Evolutionary conservation across 768 basidiomycete genomes (phyloP).

Genomic region (Mycena amicta): DNA sequence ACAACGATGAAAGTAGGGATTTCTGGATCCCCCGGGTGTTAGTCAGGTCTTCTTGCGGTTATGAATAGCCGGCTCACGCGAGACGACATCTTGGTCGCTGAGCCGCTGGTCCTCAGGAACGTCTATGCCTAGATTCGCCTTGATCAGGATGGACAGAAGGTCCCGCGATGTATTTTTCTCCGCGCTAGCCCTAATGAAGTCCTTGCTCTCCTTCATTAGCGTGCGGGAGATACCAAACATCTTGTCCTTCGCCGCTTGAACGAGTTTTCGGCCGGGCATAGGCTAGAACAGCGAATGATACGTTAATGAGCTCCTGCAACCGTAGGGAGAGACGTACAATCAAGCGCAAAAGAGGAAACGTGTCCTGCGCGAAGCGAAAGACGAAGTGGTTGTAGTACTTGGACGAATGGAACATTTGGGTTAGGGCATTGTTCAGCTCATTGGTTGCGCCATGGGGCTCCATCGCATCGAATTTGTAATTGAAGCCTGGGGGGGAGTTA

Average conservation of each 20-base stretch:
- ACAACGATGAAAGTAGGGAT: too few relatives aligned
- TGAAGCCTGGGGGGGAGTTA: neutral
- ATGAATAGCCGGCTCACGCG: neutral
- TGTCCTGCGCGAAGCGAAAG: constrained; percentile 4
- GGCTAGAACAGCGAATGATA: too few relatives aligned
- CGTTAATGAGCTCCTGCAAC: too few relatives aligned
- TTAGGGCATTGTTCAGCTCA: neutral
- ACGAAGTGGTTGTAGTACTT: neutral
- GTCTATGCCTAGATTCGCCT: neutral
- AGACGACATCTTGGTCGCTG: constrained; percentile 1
- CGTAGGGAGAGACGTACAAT: neutral
- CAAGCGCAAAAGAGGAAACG: neutral
- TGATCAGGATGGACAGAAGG: neutral
- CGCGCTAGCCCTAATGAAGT: neutral
- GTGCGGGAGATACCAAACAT: neutral
- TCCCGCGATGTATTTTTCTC: neutral
- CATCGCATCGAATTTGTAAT: constrained; percentile 2
- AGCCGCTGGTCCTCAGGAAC: neutral
- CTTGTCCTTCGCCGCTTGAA: neutral
- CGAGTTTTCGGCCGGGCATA: neutral
- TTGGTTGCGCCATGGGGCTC: neutral
- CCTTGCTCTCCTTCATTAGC: neutral
- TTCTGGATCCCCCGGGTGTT: too few relatives aligned
- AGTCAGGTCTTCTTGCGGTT: too few relatives aligned
- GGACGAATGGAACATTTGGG: neutral